Evolutionary conservation across 257 asterid genomes (phyloP).

Genomic region (Solanum pimpinellifolium): DNA sequence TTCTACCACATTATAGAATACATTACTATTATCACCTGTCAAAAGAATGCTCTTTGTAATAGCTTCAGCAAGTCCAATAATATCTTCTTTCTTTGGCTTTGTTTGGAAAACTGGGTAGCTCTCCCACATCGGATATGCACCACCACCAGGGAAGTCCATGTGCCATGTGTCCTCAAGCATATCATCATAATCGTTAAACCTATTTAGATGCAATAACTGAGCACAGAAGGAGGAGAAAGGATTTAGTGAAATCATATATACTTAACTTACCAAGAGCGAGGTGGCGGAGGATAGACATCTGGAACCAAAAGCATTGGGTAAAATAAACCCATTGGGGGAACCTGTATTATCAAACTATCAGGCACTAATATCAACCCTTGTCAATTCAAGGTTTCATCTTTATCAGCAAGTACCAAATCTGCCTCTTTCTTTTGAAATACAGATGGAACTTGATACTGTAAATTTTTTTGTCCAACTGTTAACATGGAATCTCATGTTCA

Average conservation of each 20-base stretch:
- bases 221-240: slow-evolving; percentile 4
- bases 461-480: neutral
- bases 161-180: slow-evolving; percentile 92
- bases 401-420: neutral
- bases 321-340: slow-evolving; percentile 98
- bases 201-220: slow-evolving; percentile 12
- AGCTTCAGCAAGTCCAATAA: slow-evolving; percentile 90
- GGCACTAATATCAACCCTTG: neutral
- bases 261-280: slow-evolving; percentile 56
- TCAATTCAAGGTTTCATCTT: neutral
- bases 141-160: slow-evolving; percentile 54
- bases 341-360: slow-evolving; percentile 39
- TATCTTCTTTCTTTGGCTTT: slow-evolving; percentile 71
- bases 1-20: neutral
- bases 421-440: neutral
- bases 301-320: slow-evolving; percentile 86
- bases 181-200: slow-evolving; percentile 93
- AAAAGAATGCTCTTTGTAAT: slow-evolving; percentile 87
- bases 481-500: neutral
- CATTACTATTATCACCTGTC: slow-evolving; percentile 35
- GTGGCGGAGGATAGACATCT: slow-evolving; percentile 94
- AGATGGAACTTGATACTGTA: neutral
- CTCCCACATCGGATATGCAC: slow-evolving; percentile 82
- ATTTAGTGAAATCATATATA: neutral
- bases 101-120: slow-evolving; percentile 64